Conservation (phyloP, 805 yeast genomes). For the Zygoascus tannicola region DNA sequence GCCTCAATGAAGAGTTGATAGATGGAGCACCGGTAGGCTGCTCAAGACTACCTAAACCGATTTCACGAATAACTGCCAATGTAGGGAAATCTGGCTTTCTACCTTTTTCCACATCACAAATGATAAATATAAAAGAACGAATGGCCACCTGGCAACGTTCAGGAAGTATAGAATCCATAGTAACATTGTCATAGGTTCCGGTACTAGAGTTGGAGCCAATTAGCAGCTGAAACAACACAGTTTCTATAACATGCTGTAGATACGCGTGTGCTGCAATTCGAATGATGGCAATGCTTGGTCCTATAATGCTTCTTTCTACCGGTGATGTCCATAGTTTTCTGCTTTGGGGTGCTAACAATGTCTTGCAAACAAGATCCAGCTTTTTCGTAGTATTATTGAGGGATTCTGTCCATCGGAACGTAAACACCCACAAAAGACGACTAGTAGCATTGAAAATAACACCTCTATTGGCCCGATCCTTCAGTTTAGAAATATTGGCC, state of each 20-base stretch:
- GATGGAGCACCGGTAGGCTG: slow-evolving; percentile 11
- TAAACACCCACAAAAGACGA: slow-evolving; percentile 80
- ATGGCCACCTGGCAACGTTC: slow-evolving; percentile 66
- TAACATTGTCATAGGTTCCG: slow-evolving; percentile 36
- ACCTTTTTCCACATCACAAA: slow-evolving; percentile 49
- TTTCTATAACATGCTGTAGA: slow-evolving; percentile 70
- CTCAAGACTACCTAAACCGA: slow-evolving; percentile 2
- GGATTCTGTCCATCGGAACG: slow-evolving; percentile 80
- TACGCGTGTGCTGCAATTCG: slow-evolving; percentile 72
- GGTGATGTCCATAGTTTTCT: slow-evolving; percentile 70
- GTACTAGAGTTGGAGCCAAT: slow-evolving; percentile 2
- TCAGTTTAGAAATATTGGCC: slow-evolving; percentile 47
- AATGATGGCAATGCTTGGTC: slow-evolving; percentile 62
- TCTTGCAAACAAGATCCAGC: slow-evolving; percentile 52
- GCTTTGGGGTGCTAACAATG: slow-evolving; percentile 35
- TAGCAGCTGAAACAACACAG: slow-evolving; percentile 61
- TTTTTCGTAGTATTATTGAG: slow-evolving; percentile 77
- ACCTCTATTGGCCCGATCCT: slow-evolving; percentile 47
- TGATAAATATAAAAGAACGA: slow-evolving; percentile 59
- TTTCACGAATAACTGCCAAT: slow-evolving; percentile 32
- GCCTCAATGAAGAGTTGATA: slow-evolving; percentile 17
- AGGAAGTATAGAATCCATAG: slow-evolving; percentile 52
- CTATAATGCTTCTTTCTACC: slow-evolving; percentile 46
- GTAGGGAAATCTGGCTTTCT: slow-evolving; percentile 70
- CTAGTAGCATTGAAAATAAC: slow-evolving; percentile 57